phyloP scores from a whole-genome alignment of 305 asterid species.

The Fraxinus platypoda region DNA sequence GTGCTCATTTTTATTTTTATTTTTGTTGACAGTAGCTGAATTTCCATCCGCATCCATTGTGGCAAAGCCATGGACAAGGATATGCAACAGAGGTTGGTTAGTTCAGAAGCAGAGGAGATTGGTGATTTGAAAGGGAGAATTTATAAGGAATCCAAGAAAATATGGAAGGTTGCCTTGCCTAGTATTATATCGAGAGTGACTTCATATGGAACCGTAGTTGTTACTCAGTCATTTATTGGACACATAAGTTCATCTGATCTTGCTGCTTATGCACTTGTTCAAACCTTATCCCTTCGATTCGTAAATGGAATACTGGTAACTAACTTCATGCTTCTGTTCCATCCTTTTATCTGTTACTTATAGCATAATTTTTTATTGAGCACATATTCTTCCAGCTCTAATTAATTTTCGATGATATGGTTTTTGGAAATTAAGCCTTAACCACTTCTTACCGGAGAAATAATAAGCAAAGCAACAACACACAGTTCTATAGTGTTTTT shows the following conservation, averaged over 20 bases:
- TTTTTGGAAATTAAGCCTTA: too few species aligned
- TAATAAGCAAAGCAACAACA: too few species aligned
- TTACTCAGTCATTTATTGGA: constrained; percentile 3
- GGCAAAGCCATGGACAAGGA: not conserved
- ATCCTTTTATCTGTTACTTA: not conserved
- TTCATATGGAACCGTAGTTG: constrained; percentile 31
- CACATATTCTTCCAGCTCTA: too few species aligned
- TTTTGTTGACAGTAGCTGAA: too few species aligned
- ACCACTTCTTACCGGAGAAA: too few species aligned
- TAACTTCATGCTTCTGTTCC: not conserved
- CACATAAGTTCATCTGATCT: not conserved
- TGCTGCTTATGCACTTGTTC: constrained; percentile 9
- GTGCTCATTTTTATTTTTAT: too few species aligned
- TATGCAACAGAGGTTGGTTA: not conserved
- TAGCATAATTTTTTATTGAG: not conserved
- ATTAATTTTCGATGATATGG: too few species aligned
- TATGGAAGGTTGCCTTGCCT: constrained; percentile 25
- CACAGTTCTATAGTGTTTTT: too few species aligned
- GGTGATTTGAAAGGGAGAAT: not conserved
- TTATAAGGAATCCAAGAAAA: not conserved
- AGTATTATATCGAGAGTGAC: constrained; percentile 27
- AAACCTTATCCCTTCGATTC: constrained; percentile 30
- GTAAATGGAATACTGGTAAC: constrained; percentile 39
- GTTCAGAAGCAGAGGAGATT: not conserved
- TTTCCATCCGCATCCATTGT: not conserved